Percentiles rank a stretch among this genome's conserved stretches.
phyloP scores from a whole-genome alignment of 169 alveolate genomes.

The Pseudocohnilembus persalinus region DNA sequence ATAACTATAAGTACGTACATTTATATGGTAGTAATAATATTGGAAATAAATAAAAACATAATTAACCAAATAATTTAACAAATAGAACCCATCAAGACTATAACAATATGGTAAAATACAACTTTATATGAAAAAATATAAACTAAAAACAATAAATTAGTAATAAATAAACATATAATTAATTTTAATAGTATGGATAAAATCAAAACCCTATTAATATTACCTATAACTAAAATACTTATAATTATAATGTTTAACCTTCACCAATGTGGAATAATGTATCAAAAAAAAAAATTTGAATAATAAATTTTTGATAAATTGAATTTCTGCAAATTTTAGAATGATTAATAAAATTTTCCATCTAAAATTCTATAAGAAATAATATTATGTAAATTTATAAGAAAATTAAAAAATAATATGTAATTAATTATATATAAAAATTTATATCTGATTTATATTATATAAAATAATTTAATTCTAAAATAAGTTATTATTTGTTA shows the following conservation, averaged over 20 bases:
- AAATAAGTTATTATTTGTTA: too few relatives aligned
- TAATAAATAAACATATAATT: background rate
- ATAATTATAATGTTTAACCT: constrained; percentile 34
- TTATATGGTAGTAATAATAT: too few relatives aligned
- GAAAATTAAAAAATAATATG: too few relatives aligned
- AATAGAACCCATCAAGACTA: constrained; percentile 1
- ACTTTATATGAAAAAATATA: background rate
- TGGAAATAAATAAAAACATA: too few relatives aligned
- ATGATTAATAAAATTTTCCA: background rate
- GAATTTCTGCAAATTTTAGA: too few relatives aligned
- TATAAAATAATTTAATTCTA: background rate
- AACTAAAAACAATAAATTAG: background rate
- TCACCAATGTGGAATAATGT: constrained; percentile 39
- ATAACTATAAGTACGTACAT: too few relatives aligned
- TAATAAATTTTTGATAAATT: too few relatives aligned
- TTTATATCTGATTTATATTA: background rate
- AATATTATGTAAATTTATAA: too few relatives aligned
- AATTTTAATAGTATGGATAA: background rate
- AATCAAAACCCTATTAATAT: constrained; percentile 25
- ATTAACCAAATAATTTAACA: too few relatives aligned
- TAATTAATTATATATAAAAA: too few relatives aligned
- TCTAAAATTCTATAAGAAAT: too few relatives aligned
- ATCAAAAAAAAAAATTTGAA: constrained; percentile 32
- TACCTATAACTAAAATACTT: constrained; percentile 38
- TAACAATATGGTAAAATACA: background rate